Base-by-base conservation (phyloP, 2,329 filamentous ascomycete species). In the Colletotrichum incanum region DNA sequence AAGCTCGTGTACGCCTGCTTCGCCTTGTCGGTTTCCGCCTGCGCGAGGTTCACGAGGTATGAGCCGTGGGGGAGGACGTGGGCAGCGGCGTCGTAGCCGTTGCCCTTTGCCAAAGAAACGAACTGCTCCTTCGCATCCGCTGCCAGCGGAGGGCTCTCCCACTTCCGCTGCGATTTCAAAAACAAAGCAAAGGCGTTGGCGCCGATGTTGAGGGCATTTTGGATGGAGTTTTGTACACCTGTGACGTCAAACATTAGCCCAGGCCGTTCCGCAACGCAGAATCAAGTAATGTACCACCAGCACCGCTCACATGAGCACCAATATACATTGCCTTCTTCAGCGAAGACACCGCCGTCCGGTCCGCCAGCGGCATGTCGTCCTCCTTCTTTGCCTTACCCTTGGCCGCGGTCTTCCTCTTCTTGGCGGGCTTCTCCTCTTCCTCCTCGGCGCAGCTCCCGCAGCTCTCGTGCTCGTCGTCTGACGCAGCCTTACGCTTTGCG, bases 131-230 rank as follows among this genome's bases (percentile, higher is more conserved):
- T 87, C 65, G 92, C 89, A 34, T 93, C 91, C 49, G 90, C 82
- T 34, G 92, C 87, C 5, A 99, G 87, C 0, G 93, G 89, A 11
- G 95, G 94, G 77, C 93, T 97, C 37, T 90, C 88, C 96, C 96
- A 99, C 85, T 98, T 98, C 67, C 95, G 92, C 82, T 99, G 96
- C 0, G 94, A 97, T 81, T 98, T 98, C 76, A 99, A 88, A 84
- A 99, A 99, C 26, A 98, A 87, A 5, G 96, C 96, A 77, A 98
- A 97, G 12, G 95, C 91, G 80, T 98, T 99, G 74, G 93, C 95
- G 65, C 95, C 95, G 75, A 98, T 95, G 61, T 94, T 89, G 1
- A 92, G 80, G 55, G 93, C 90, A 76, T 98, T 97, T 28, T 87
- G 85, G 71, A 98, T 88, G 0, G 95, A 89, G 81, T 98, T 98